These are phyloP conservation scores for Sarcodon aspratus DNA, from an alignment of 768 basidiomycete species.

Conservation along the genomic window DNA sequence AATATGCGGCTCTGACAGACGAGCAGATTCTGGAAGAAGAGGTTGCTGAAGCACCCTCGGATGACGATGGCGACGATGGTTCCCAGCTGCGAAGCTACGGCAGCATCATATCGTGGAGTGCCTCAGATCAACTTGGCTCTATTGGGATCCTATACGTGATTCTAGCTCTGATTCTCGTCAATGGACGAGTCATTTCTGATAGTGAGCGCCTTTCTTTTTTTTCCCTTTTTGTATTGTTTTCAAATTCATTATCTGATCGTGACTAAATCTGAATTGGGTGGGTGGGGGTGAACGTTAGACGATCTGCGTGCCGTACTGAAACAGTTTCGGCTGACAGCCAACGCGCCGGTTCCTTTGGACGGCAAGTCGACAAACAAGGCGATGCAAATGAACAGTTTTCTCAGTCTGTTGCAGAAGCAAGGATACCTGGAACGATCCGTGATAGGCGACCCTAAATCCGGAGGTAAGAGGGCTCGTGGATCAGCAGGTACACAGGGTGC, in stretches of 20 bases:
- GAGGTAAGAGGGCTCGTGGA: slow-evolving; percentile 42
- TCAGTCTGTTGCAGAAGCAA: slow-evolving; percentile 52
- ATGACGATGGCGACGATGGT: slow-evolving; percentile 39
- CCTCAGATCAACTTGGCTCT: slow-evolving; percentile 50
- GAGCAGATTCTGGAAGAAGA: slow-evolving; percentile 30
- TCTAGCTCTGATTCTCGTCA: slow-evolving; percentile 75
- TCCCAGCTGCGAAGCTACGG: slow-evolving; percentile 40
- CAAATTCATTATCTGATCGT: neutral
- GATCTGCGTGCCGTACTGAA: slow-evolving; percentile 64
- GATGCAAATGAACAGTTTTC: slow-evolving; percentile 53
- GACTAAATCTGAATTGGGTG: too few species aligned
- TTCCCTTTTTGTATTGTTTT: neutral
- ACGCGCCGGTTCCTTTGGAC: slow-evolving; percentile 37
- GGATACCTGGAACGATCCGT: slow-evolving; percentile 67
- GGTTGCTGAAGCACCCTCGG: slow-evolving; percentile 36
- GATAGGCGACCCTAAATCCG: slow-evolving; percentile 35
- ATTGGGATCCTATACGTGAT: slow-evolving; percentile 75
- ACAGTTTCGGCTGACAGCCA: slow-evolving; percentile 49
- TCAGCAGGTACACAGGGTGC: slow-evolving; percentile 28
- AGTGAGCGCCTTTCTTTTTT: slow-evolving; percentile 32
- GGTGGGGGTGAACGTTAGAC: slow-evolving; percentile 26
- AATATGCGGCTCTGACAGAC: slow-evolving; percentile 42
- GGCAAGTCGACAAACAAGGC: slow-evolving; percentile 36
- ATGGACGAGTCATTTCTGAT: slow-evolving; percentile 63
- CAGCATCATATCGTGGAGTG: slow-evolving; percentile 65